Evolutionary conservation across 495 filamentous ascomycete species (phyloP).

Genomic region (Aspergillus cavernicola): DNA sequence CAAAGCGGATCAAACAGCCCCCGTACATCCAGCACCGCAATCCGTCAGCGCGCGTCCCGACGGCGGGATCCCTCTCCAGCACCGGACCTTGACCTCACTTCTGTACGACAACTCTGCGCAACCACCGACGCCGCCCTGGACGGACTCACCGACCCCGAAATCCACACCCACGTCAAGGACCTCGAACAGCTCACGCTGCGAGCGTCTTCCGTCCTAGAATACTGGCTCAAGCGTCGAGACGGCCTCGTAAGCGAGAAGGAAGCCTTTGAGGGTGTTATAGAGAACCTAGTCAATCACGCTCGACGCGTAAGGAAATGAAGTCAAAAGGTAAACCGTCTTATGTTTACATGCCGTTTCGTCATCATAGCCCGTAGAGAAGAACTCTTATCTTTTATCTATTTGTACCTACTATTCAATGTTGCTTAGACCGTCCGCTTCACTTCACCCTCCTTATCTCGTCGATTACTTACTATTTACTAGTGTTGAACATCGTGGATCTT

Average conservation of each 20-base stretch:
- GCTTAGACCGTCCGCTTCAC: no score
- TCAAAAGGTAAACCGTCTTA: neutral
- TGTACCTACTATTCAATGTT: neutral
- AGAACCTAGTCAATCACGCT: conserved; percentile 94
- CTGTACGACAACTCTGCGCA: conserved; percentile 70
- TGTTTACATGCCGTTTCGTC: neutral
- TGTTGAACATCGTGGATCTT: no score
- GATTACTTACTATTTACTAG: no score
- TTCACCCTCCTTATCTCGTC: no score
- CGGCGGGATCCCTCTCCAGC: conserved; percentile 57
- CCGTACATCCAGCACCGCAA: conserved; percentile 26
- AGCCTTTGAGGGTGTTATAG: conserved; percentile 96
- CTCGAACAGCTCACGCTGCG: conserved; percentile 63
- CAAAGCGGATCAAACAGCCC: conserved; percentile 30
- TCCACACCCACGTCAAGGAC: conserved; percentile 66
- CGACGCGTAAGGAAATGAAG: conserved; percentile 72
- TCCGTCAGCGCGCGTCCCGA: conserved; percentile 35
- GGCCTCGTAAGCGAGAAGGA: conserved; percentile 86
- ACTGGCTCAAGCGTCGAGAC: conserved; percentile 83
- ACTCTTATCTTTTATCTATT: neutral
- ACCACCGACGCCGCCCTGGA: conserved; percentile 78
- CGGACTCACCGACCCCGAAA: conserved; percentile 72
- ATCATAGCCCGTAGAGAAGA: neutral
- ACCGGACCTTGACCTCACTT: conserved; percentile 74
- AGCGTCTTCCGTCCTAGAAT: conserved; percentile 76